Evolutionary conservation across 2,329 filamentous ascomycete genomes (phyloP), one percentile per base, ranked within the genome.

Genomic region (Mollisia scopiformis): DNA sequence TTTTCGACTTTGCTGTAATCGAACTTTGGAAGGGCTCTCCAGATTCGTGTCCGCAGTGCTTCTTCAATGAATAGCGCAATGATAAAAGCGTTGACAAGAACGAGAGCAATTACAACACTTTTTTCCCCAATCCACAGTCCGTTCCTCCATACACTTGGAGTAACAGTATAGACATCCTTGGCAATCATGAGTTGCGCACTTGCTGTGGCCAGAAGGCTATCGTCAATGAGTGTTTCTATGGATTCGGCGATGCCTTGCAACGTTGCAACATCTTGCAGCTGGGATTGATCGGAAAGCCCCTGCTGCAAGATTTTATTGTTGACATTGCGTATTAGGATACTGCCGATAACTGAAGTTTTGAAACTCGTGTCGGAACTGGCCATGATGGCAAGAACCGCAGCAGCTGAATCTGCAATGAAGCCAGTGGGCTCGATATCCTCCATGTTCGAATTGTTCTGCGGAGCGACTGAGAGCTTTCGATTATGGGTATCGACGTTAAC

Each of bases 171-270:
- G 5, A 14, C 3, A n/a, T 52, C 27, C 2, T 52, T 52, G 14
- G 27, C 49, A 19, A 52, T 19, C 27, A 52, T 33, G 49, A 52
- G 49, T 52, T 52, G 49, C 27, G 49, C 49, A 28, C 49, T 52
- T 33, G 49, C 49, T 33, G 27, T 33, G 19, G 27, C 49, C 5
- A 52, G 49, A 52, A 52, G 25, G 28, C 10, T 33, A 33, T 52
- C 49, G 19, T 31, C 27, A 3, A 52, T 52, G 27, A 33, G 27
- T n/a, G 13, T 33, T 52, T 52, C 27, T 14, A 33, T 52, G 25
- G 27, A n/a, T 33, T 33, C 49, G 27, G 49, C 49, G 14, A 52
- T 31, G 25, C 5, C 27, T 31, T 31, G 27, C 14, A 33, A 33
- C 25, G 49, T 52, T 52, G 25, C 49, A 6, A n/a, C 14, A 3